phyloP scores from a whole-genome alignment of 768 basidiomycete genomes.

The Pleurotus giganteus region DNA sequence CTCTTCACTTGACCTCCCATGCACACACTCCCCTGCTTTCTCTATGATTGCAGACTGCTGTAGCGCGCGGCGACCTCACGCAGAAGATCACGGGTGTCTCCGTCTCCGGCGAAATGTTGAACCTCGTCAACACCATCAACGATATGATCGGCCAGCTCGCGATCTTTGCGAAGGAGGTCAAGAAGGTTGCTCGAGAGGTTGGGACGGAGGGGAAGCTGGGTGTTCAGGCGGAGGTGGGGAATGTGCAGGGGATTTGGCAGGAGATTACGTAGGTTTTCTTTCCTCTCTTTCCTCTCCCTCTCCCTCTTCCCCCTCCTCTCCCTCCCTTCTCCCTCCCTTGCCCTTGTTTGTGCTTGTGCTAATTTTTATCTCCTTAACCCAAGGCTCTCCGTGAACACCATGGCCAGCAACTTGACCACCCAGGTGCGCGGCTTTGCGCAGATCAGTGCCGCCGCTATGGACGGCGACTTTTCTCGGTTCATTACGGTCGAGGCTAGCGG shows the following conservation, averaged over 20 bases:
- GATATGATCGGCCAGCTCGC: slow-evolving; percentile 64
- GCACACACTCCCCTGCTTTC: slow-evolving; percentile 1
- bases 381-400: slow-evolving; percentile 93
- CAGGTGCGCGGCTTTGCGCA: slow-evolving; percentile 99
- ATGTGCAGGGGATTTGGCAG: slow-evolving; percentile 97
- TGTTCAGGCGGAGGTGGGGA: slow-evolving; percentile 94
- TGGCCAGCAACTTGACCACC: slow-evolving; percentile 92
- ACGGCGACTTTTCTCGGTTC: slow-evolving; percentile 97
- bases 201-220: slow-evolving; percentile 97
- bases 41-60: slow-evolving; percentile 54
- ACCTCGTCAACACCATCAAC: slow-evolving; percentile 97
- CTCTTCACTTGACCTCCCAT: not conserved
- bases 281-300: not conserved
- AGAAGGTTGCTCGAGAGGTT: slow-evolving; percentile 94
- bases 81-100: slow-evolving; percentile 91
- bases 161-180: slow-evolving; percentile 65
- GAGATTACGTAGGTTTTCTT: slow-evolving; percentile 81
- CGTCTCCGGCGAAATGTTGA: slow-evolving; percentile 92
- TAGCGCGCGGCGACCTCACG: slow-evolving; percentile 89
- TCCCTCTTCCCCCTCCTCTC: not conserved
- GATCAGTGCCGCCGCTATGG: slow-evolving; percentile 96
- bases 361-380: not conserved
- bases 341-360: not conserved
- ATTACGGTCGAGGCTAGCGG: slow-evolving; percentile 98
- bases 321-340: not conserved